These are phyloP conservation scores for Gossypium davidsonii DNA, from an alignment of 441 rosid species.

Conservation along the genomic window DNA sequence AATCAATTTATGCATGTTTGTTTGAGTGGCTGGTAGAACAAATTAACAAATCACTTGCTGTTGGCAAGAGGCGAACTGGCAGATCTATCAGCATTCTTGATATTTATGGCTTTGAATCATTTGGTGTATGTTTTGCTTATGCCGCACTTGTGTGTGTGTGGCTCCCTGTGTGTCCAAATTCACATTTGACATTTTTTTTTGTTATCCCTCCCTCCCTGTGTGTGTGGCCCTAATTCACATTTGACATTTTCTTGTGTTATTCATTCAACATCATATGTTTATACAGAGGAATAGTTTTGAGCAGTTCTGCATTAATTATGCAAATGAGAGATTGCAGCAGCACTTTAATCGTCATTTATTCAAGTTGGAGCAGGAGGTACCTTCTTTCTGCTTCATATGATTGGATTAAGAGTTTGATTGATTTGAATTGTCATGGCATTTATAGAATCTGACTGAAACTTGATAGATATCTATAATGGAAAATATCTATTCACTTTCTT, in stretches of 20 bases:
- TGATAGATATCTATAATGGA: conserved; percentile 4
- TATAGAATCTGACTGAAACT: not conserved
- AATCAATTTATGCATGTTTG: conserved; percentile 82
- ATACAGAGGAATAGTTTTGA: conserved; percentile 95
- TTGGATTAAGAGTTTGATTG: not conserved
- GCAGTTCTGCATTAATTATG: conserved; percentile 97
- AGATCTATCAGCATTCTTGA: conserved; percentile 99
- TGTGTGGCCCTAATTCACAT: not conserved
- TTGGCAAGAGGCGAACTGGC: conserved; percentile 86
- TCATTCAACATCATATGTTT: conserved; percentile 16
- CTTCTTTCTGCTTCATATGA: conserved; percentile 12
- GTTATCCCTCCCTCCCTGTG: not conserved
- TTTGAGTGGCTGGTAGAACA: conserved; percentile 97
- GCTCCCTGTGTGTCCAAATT: not conserved
- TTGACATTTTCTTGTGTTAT: conserved; percentile 17
- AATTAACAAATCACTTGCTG: conserved; percentile 91
- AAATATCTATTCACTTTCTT: not conserved
- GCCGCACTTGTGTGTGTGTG: conserved; percentile 2
- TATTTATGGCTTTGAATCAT: conserved; percentile 97
- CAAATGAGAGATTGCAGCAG: conserved; percentile 97
- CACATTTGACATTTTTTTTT: not conserved
- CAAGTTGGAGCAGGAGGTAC: conserved; percentile 98
- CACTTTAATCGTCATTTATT: conserved; percentile 94
- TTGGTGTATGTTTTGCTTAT: conserved; percentile 54
- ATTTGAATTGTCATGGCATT: conserved; percentile 2